These are phyloP conservation scores for Penicillium paradoxum DNA, from an alignment of 495 filamentous ascomycete species.

Conservation along the genomic window DNA sequence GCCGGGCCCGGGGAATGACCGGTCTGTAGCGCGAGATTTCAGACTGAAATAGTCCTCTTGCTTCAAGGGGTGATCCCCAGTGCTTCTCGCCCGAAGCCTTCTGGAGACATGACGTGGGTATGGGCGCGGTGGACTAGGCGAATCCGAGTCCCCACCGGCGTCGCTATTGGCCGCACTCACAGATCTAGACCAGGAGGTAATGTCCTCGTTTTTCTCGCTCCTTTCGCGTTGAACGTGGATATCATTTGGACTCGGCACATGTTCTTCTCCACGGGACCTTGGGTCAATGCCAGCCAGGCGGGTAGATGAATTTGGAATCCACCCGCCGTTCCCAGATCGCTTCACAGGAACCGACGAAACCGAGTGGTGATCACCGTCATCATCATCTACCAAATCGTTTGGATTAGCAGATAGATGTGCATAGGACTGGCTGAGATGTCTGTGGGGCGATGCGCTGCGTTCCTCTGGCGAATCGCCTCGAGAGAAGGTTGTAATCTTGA, in stretches of 20 bases:
- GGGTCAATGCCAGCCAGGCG: conserved; percentile 41
- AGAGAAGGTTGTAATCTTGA: conserved; percentile 42
- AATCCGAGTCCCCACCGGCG: conserved; percentile 30
- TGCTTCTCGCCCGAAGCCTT: conserved; percentile 44
- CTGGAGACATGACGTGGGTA: conserved; percentile 16
- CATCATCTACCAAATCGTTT: conserved; percentile 29
- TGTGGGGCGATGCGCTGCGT: conserved; percentile 16
- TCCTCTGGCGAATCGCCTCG: conserved; percentile 48
- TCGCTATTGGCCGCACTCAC: conserved; percentile 42
- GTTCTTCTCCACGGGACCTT: conserved; percentile 30
- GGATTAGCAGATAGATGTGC: conserved; percentile 37
- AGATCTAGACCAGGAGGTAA: conserved; percentile 40
- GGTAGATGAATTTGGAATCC: conserved; percentile 27
- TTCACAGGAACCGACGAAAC: conserved; percentile 16
- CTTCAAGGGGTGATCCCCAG: conserved; percentile 40
- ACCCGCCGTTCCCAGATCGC: conserved; percentile 29
- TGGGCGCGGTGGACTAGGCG: conserved; percentile 16
- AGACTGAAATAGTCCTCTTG: conserved; percentile 39
- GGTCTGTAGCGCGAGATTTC: conserved; percentile 17
- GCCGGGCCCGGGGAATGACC: conserved; percentile 42
- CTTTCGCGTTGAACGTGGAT: conserved; percentile 36
- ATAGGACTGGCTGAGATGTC: conserved; percentile 34
- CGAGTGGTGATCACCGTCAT: conserved; percentile 18
- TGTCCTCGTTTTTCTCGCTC: conserved; percentile 41
- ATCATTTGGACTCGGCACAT: conserved; percentile 44